phyloP scores from a whole-genome alignment of 768 basidiomycete genomes.

The Sporobolomyces phaffii region DNA sequence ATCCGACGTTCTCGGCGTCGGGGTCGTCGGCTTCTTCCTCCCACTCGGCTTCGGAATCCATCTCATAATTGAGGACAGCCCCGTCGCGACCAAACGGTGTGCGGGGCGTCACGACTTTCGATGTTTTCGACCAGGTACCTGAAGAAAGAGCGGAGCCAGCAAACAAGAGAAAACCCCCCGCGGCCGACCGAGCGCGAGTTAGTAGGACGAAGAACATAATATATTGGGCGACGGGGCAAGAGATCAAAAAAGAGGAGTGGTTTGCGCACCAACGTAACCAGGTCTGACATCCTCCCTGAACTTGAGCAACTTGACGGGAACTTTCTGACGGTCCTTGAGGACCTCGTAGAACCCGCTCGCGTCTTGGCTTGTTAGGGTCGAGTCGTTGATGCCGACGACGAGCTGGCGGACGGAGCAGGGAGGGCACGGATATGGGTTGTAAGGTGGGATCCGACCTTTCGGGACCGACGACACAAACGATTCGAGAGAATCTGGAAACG shows the following conservation, averaged over 20 bases:
- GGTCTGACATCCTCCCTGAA: slow-evolving; percentile 80
- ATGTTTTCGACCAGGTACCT: slow-evolving; percentile 80
- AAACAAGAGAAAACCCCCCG: no score
- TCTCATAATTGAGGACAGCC: slow-evolving; percentile 73
- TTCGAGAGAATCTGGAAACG: slow-evolving; percentile 11
- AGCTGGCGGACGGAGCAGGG: slow-evolving; percentile 51
- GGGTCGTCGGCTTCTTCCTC: slow-evolving; percentile 62
- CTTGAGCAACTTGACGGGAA: slow-evolving; percentile 75
- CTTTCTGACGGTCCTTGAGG: slow-evolving; percentile 57
- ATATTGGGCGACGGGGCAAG: no score
- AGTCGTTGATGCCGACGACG: slow-evolving; percentile 64
- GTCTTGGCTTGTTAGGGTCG: slow-evolving; percentile 66
- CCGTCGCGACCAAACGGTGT: slow-evolving; percentile 74
- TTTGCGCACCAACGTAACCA: slow-evolving; percentile 71
- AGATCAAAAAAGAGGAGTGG: background rate
- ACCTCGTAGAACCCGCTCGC: slow-evolving; percentile 58
- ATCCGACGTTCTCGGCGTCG: slow-evolving; percentile 37
- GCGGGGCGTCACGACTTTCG: slow-evolving; percentile 70
- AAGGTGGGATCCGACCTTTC: slow-evolving; percentile 23
- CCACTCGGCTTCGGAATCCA: slow-evolving; percentile 96
- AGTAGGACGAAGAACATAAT: no score
- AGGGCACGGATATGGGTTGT: slow-evolving; percentile 22
- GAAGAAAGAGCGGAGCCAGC: no score
- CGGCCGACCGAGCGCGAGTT: no score
- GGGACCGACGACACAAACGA: slow-evolving; percentile 30